Evolutionary conservation across 176 grass and related monocot genomes (phyloP).

Genomic region (Tuctoria greenei): DNA sequence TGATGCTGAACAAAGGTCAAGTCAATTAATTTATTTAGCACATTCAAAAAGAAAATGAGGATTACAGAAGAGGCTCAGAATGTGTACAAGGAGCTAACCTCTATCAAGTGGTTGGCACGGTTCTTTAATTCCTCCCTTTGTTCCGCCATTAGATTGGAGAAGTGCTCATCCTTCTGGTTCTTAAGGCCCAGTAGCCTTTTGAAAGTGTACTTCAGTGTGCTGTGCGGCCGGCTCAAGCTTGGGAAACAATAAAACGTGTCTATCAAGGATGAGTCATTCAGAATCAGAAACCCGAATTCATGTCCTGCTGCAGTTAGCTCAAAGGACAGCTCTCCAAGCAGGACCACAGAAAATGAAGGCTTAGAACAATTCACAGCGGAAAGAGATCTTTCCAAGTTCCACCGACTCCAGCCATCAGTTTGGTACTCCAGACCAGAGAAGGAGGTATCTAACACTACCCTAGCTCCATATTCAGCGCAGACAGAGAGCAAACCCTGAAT

Average conservation of each 20-base stretch:
- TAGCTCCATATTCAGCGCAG: constrained; percentile 75
- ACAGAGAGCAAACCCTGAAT: constrained; percentile 67
- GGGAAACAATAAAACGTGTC: constrained; percentile 72
- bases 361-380: constrained; percentile 36
- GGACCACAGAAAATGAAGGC: constrained; percentile 53
- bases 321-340: constrained; percentile 82
- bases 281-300: constrained; percentile 79
- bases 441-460: constrained; percentile 85
- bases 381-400: constrained; percentile 68
- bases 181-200: constrained; percentile 71
- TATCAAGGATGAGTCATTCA: constrained; percentile 59
- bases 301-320: constrained; percentile 70
- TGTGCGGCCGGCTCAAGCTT: constrained; percentile 69
- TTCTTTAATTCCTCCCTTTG: constrained; percentile 63
- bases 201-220: constrained; percentile 78
- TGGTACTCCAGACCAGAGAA: constrained; percentile 93
- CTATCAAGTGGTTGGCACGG: constrained; percentile 41
- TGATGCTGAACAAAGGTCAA: not conserved
- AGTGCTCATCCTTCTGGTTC: constrained; percentile 57
- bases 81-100: constrained; percentile 41
- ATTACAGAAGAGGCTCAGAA: not conserved
- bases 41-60: not conserved
- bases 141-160: constrained; percentile 50
- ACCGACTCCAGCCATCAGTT: constrained; percentile 43
- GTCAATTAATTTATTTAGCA: not conserved